A percentile compares a stretch with the other conserved stretches of the same genome.
Conservation (phyloP, 345 rosid species). For the Populus simonii region DNA sequence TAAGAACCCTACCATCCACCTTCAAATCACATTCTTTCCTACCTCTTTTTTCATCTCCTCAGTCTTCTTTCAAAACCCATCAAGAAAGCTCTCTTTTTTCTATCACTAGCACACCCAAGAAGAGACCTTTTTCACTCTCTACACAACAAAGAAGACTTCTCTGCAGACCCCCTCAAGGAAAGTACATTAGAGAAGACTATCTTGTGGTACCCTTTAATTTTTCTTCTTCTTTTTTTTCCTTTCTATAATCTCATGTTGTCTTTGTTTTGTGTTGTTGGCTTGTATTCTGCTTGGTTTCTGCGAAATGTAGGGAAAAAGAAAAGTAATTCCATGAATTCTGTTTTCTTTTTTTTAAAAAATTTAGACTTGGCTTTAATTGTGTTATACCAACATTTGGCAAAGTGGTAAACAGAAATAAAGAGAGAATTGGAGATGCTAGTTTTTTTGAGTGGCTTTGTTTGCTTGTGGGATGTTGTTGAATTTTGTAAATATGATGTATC, state of each 20-base stretch:
- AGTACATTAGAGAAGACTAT: slow-evolving; percentile 74
- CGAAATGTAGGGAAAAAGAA: not conserved
- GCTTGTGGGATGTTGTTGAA: not conserved
- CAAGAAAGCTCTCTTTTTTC: slow-evolving; percentile 29
- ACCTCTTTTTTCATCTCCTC: slow-evolving; percentile 17
- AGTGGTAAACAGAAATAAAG: not conserved
- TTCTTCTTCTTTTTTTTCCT: not conserved
- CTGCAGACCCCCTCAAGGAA: slow-evolving; percentile 72
- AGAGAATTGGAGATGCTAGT: not conserved
- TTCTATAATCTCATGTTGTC: too few species aligned
- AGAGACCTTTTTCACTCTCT: slow-evolving; percentile 40
- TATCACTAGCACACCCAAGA: slow-evolving; percentile 16
- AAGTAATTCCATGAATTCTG: not conserved
- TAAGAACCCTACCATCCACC: slow-evolving; percentile 21
- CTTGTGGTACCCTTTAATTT: slow-evolving; percentile 54
- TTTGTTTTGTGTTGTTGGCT: not conserved
- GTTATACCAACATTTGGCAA: not conserved
- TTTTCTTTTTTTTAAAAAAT: not conserved
- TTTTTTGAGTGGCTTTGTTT: not conserved
- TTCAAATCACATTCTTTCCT: slow-evolving; percentile 10
- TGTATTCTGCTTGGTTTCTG: not conserved
- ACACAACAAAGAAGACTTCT: slow-evolving; percentile 58
- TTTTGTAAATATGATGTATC: not conserved
- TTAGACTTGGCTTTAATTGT: too few species aligned
- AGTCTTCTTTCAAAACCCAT: slow-evolving; percentile 31